Conservation (phyloP, 2,329 filamentous ascomycete species). For the Teratosphaeria destructans region DNA sequence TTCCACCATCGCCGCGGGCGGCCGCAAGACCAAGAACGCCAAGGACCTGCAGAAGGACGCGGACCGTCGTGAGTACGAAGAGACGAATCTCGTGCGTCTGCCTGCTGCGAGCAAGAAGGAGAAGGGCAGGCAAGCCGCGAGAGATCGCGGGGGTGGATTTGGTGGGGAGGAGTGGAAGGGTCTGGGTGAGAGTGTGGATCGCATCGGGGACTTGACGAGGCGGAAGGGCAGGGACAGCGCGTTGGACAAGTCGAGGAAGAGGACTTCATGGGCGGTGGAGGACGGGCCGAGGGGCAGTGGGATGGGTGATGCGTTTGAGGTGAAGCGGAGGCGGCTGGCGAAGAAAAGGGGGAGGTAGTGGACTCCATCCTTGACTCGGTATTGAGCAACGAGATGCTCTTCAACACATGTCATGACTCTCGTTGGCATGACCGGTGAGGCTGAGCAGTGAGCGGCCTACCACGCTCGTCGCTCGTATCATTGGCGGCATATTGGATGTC, state of each 20-base stretch:
- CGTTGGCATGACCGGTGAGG: no score
- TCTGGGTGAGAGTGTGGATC: constrained; percentile 72
- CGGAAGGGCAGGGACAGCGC: constrained; percentile 51
- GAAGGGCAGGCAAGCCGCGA: constrained; percentile 46
- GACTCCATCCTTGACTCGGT: not conserved
- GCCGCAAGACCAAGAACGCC: constrained; percentile 67
- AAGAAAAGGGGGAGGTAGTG: constrained; percentile 30
- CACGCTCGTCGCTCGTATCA: no score
- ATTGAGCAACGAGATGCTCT: no score
- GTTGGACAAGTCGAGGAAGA: constrained; percentile 79
- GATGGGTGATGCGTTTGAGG: constrained; percentile 66
- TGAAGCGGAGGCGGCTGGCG: constrained; percentile 47
- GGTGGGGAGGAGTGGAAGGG: constrained; percentile 91
- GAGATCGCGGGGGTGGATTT: constrained; percentile 47
- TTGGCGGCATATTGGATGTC: no score
- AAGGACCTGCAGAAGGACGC: constrained; percentile 66
- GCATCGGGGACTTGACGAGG: constrained; percentile 74
- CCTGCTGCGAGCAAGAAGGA: constrained; percentile 86
- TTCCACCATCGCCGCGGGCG: constrained; percentile 67
- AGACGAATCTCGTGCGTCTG: constrained; percentile 80
- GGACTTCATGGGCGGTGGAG: constrained; percentile 49
- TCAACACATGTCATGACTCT: no score
- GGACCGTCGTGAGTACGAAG: constrained; percentile 78
- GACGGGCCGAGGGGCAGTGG: constrained; percentile 62
- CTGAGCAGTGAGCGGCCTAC: no score